Evolutionary conservation across 352 stramenopile genomes (phyloP), one percentile per base, ranked within the genome.

Genomic region (Aphanomyces invadans): DNA sequence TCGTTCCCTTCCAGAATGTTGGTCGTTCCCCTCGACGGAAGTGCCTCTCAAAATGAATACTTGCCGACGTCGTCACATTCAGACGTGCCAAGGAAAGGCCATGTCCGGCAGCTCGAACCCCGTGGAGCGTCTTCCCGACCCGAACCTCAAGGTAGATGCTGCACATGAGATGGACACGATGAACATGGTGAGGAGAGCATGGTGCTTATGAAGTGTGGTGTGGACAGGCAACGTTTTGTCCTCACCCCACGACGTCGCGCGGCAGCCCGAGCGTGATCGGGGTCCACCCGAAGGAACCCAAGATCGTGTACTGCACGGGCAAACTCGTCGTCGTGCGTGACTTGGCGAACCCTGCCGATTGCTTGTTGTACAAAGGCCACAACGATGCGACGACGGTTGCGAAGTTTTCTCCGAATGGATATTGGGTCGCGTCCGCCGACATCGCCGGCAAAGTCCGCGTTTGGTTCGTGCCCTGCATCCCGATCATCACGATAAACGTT

Each of bases 331-430:
- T 97, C 4, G 83, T 97, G 60, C 84, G 90, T 53, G 92, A 92
- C 74, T 71, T 96, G 33, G 84, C 88, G 2, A 77, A 95, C 62
- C 80, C 87, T 64, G 78, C 71, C 3, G 80, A 95, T 63, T 90
- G 80, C 62, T 97, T 98, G 61, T 88, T 98, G 28, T 98, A 99
- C 81, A 92, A 96, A 56, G 94, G 94, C 62, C 96, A 99, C 76
- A 95, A 96, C 53, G 81, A 95, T 42, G 76, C 76, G 19, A 96
- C 92, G 15, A 97, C 91, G 0, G 86, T 93, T 23, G 89, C 89
- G 61, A 96, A 96, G 75, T 97, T 99, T 73, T 97, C 87, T 19
- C 94, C 95, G 0, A 97, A 84, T 46, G 96, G 96, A 45, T 97
- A 89, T 65, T 99, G 96, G 83, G 88, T 98, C 38, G 88, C 89